phyloP scores from a whole-genome alignment of 805 yeast genomes.

The Teunomyces barrocoloradensis region DNA sequence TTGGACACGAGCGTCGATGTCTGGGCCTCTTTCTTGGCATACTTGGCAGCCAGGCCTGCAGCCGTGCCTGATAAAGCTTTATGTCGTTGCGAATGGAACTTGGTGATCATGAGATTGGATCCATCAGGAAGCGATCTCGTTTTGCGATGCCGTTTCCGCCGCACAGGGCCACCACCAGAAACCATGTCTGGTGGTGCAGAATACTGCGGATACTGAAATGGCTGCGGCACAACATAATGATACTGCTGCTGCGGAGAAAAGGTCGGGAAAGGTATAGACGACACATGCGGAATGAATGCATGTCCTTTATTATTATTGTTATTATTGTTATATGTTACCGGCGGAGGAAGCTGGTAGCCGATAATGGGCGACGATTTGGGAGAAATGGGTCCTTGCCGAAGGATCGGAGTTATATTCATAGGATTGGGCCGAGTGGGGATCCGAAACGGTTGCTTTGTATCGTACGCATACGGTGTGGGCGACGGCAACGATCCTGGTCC shows the following conservation, averaged over 20 bases:
- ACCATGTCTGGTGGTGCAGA: background rate
- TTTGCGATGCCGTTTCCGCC: background rate
- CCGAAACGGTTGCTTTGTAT: background rate
- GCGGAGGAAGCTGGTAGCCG: conserved; percentile 1
- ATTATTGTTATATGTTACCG: background rate
- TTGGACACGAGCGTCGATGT: conserved; percentile 7
- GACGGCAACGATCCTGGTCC: background rate
- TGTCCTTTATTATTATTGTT: no score
- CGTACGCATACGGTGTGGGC: background rate
- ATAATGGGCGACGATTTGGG: background rate
- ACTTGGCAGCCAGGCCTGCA: background rate
- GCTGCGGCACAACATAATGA: conserved; percentile 1
- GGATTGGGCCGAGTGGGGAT: background rate
- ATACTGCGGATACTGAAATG: background rate
- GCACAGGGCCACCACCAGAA: no score
- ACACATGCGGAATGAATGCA: background rate
- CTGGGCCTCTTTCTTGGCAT: background rate
- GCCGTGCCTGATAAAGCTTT: background rate
- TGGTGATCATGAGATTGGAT: background rate
- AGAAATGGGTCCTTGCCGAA: background rate
- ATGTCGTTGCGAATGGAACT: background rate
- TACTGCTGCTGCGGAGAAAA: background rate
- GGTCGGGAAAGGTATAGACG: background rate
- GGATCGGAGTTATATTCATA: background rate
- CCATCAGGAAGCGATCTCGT: background rate